phyloP scores from a whole-genome alignment of 2,329 filamentous ascomycete genomes.

The Botrytis paeoniae region DNA sequence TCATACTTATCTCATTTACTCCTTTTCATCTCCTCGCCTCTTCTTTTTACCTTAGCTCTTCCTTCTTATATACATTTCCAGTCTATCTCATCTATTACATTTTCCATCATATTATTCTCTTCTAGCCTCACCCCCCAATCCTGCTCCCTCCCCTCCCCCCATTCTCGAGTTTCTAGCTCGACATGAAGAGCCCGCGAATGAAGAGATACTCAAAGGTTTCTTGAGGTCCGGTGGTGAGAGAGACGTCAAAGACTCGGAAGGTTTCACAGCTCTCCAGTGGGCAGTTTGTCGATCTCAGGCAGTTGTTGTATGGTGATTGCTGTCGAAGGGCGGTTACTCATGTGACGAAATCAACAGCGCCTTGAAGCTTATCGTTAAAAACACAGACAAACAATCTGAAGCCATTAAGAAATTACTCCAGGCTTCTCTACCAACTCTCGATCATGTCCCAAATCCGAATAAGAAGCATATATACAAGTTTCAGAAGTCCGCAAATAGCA shows the following conservation, averaged over 20 bases:
- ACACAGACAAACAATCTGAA: not conserved
- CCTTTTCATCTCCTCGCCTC: too few species aligned
- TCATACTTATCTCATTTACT: too few species aligned
- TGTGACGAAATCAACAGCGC: not conserved
- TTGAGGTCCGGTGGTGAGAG: not conserved
- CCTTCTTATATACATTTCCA: too few species aligned
- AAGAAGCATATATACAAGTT: not conserved
- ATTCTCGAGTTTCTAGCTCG: not conserved
- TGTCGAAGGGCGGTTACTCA: not conserved
- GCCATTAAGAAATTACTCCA: not conserved
- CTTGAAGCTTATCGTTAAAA: not conserved
- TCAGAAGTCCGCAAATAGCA: not conserved
- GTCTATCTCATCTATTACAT: too few species aligned
- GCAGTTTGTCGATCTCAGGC: not conserved
- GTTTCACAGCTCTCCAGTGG: slow-evolving; percentile 1
- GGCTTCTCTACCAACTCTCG: not conserved
- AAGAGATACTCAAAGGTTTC: not conserved
- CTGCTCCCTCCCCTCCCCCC: too few species aligned
- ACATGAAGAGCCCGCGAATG: not conserved
- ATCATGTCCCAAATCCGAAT: not conserved
- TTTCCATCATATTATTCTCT: too few species aligned
- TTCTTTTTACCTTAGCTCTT: too few species aligned
- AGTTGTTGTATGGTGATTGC: not conserved
- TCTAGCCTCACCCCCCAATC: too few species aligned
- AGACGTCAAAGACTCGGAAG: not conserved